phyloP scores from a whole-genome alignment of 1,139 yeast genomes.

The Debaryomyces robertsiae region DNA sequence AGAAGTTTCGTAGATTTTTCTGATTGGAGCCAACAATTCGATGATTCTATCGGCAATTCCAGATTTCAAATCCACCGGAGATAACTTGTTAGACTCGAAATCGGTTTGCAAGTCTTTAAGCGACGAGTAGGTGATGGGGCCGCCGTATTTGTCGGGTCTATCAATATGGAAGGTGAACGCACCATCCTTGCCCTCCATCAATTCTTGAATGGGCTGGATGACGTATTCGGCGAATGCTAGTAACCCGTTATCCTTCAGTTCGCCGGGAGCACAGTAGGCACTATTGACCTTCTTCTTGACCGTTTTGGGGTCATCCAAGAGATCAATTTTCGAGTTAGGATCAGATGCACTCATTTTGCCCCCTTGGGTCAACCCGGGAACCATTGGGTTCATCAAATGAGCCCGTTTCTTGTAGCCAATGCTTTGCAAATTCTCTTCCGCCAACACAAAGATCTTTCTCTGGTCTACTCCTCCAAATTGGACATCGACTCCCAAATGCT shows the following conservation, averaged over 20 bases:
- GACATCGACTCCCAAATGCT: conserved; percentile 83
- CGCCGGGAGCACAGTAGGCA: conserved; percentile 97
- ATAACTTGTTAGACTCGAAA: conserved; percentile 68
- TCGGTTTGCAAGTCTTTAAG: conserved; percentile 73
- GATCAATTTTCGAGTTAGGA: conserved; percentile 94
- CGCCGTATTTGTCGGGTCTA: conserved; percentile 97
- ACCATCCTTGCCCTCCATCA: conserved; percentile 57
- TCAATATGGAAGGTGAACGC: conserved; percentile 68
- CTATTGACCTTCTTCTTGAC: conserved; percentile 88
- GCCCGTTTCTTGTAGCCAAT: conserved; percentile 96
- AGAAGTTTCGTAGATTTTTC: conserved; percentile 62
- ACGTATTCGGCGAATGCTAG: conserved; percentile 84
- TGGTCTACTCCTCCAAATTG: conserved; percentile 99
- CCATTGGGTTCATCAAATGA: conserved; percentile 98
- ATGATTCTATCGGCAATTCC: conserved; percentile 90
- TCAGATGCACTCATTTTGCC: conserved; percentile 99
- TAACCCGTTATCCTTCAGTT: conserved; percentile 86
- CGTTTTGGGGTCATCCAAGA: conserved; percentile 83
- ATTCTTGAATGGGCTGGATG: conserved; percentile 80
- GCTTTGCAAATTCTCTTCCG: conserved; percentile 87
- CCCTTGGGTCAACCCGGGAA: conserved; percentile 95
- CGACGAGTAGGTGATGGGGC: conserved; percentile 72
- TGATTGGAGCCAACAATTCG: conserved; percentile 78
- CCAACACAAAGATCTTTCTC: conserved; percentile 94
- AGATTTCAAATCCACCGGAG: conserved; percentile 91